phyloP scores from a whole-genome alignment of 805 yeast genomes.

The Clavispora vitiphila region DNA sequence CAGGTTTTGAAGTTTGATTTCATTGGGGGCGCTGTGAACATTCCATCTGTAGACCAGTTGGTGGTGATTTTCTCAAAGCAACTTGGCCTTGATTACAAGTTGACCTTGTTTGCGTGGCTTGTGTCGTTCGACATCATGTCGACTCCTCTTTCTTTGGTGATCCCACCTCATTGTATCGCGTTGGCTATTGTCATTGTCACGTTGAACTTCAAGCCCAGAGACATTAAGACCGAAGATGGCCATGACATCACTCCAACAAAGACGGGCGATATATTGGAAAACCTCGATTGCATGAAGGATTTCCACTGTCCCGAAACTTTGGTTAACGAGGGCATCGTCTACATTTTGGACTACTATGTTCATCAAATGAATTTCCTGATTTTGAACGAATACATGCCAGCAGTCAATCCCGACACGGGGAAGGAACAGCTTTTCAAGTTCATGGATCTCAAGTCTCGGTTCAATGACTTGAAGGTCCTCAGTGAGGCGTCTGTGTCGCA shows the following conservation, averaged over 20 bases:
- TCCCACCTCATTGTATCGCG: slow-evolving; percentile 75
- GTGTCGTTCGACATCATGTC: slow-evolving; percentile 68
- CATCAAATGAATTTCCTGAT: slow-evolving; percentile 50
- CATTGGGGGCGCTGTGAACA: slow-evolving; percentile 47
- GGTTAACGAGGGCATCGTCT: slow-evolving; percentile 50
- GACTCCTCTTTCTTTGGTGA: slow-evolving; percentile 61
- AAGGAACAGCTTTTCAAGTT: slow-evolving; percentile 45
- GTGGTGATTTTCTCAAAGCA: slow-evolving; percentile 57
- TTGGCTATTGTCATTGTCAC: slow-evolving; percentile 62
- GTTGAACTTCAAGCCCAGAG: slow-evolving; percentile 40
- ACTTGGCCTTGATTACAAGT: slow-evolving; percentile 39
- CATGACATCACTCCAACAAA: slow-evolving; percentile 9
- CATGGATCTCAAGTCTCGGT: slow-evolving; percentile 40
- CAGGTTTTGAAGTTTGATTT: slow-evolving; percentile 81
- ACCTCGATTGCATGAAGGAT: slow-evolving; percentile 29
- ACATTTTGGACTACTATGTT: slow-evolving; percentile 56
- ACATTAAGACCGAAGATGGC: slow-evolving; percentile 21
- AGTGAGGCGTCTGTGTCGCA: slow-evolving; percentile 25
- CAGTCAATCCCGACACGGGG: slow-evolving; percentile 29
- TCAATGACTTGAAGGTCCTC: slow-evolving; percentile 35
- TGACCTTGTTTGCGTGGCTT: slow-evolving; percentile 64
- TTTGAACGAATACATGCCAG: slow-evolving; percentile 40
- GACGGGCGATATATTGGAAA: slow-evolving; percentile 24
- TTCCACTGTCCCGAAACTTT: slow-evolving; percentile 39
- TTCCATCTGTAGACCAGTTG: slow-evolving; percentile 52